Conservation (phyloP, 1,284 basidiomycete species). For the Leccinum huronense region DNA sequence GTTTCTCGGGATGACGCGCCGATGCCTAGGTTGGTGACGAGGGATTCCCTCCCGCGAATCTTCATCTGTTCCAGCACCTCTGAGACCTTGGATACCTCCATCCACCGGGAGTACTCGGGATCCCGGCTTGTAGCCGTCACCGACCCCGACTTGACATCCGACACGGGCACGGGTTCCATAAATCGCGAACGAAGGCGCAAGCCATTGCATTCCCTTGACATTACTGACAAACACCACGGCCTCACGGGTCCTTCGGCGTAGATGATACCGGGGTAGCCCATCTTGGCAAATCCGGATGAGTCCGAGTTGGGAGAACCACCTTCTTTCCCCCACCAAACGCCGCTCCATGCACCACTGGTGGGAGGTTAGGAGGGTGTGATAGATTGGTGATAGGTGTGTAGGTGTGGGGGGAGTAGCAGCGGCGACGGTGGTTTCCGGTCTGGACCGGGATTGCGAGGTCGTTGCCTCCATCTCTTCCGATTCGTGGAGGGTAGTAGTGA, state of each 20-base stretch:
- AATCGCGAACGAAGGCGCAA: slow-evolving; percentile 54
- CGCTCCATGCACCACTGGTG: slow-evolving; percentile 46
- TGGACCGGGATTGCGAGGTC: neutral
- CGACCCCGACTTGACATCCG: neutral
- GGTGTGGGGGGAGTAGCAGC: neutral
- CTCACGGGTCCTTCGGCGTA: slow-evolving; percentile 58
- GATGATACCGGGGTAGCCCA: slow-evolving; percentile 72
- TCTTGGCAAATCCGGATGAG: slow-evolving; percentile 65
- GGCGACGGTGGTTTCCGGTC: neutral
- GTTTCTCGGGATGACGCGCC: slow-evolving; percentile 38
- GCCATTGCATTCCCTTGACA: slow-evolving; percentile 77
- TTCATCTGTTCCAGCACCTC: slow-evolving; percentile 70
- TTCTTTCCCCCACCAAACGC: slow-evolving; percentile 27
- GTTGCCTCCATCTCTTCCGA: neutral
- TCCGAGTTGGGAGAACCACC: slow-evolving; percentile 61
- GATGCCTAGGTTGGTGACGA: slow-evolving; percentile 65
- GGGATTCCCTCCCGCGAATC: slow-evolving; percentile 51
- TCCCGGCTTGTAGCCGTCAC: neutral
- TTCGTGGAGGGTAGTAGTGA: neutral
- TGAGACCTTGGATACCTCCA: slow-evolving; percentile 66
- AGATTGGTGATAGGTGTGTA: slow-evolving; percentile 20
- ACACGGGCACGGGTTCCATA: slow-evolving; percentile 34
- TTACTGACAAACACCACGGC: slow-evolving; percentile 64
- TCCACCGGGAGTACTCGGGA: slow-evolving; percentile 36
- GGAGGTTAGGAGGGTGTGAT: slow-evolving; percentile 68